Conservation (phyloP, 2,329 filamentous ascomycete species). For the Alternaria arborescens region DNA sequence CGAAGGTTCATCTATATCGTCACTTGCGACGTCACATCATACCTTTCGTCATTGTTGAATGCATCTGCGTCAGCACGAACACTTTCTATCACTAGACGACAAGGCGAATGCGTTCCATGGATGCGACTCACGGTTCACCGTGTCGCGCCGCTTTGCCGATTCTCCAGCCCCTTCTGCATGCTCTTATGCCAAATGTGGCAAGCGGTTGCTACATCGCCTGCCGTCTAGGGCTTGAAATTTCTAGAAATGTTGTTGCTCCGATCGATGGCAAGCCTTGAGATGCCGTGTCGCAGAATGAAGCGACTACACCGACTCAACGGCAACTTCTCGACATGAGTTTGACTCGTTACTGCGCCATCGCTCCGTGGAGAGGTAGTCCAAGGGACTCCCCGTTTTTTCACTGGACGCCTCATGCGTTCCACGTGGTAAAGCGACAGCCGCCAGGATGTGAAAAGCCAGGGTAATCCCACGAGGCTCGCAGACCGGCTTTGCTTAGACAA, state of each 20-base stretch:
- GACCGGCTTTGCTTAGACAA: constrained; percentile 15
- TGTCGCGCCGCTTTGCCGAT: constrained; percentile 11
- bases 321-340: constrained; percentile 18
- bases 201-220: neutral
- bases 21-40: constrained; percentile 9
- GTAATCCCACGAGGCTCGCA: constrained; percentile 21
- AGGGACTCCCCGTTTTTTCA: constrained; percentile 4
- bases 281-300: constrained; percentile 25
- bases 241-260: constrained; percentile 9
- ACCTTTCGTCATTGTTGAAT: neutral
- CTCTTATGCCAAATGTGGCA: constrained; percentile 8
- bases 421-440: constrained; percentile 25
- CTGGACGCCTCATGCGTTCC: constrained; percentile 24
- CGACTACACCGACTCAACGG: constrained; percentile 35
- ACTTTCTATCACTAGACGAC: constrained; percentile 5
- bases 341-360: constrained; percentile 18
- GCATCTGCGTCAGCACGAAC: constrained; percentile 1
- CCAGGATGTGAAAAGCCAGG: constrained; percentile 14
- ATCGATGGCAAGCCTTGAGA: constrained; percentile 12
- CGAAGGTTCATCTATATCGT: constrained; percentile 6
- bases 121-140: constrained; percentile 9
- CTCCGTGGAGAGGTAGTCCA: neutral
- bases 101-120: neutral
- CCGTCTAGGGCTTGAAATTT: constrained; percentile 7
- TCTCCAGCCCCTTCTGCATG: constrained; percentile 2